phyloP scores from a whole-genome alignment of 2,329 filamentous ascomycete species.

The Pestalotiopsis fici region DNA sequence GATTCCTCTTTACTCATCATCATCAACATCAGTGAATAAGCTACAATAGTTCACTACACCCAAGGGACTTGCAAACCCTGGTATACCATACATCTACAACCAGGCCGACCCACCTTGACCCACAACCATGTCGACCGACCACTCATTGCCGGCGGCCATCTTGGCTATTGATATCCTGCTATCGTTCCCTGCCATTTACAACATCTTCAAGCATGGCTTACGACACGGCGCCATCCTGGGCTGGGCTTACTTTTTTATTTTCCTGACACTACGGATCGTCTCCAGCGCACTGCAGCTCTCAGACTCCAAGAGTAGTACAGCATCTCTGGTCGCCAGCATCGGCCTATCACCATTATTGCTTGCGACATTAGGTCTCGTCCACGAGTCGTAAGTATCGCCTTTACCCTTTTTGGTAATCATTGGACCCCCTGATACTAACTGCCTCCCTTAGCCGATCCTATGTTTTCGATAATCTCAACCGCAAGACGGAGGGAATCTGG shows the following conservation, averaged over 20 bases:
- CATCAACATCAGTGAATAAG: neutral
- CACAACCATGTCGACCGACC: conserved; percentile 13
- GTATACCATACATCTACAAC: neutral
- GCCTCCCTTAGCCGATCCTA: conserved; percentile 15
- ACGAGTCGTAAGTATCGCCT: conserved; percentile 34
- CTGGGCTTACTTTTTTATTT: conserved; percentile 38
- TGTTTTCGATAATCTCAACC: conserved; percentile 13
- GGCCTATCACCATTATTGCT: conserved; percentile 39
- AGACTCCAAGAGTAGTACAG: conserved; percentile 22
- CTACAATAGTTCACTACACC: neutral
- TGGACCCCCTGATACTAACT: neutral
- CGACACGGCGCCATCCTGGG: conserved; percentile 37
- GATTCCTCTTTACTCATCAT: neutral
- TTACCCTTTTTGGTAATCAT: neutral
- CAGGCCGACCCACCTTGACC: neutral
- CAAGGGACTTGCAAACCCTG: neutral
- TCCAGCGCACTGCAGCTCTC: conserved; percentile 29
- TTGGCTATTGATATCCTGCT: conserved; percentile 36
- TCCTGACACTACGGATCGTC: conserved; percentile 37
- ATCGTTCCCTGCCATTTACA: conserved; percentile 27
- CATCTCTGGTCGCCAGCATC: conserved; percentile 35
- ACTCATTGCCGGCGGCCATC: conserved; percentile 23
- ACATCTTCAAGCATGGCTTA: conserved; percentile 25
- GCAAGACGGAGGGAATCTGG: conserved; percentile 13
- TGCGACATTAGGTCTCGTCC: conserved; percentile 30